Evolutionary conservation across 176 grass and related monocot genomes (phyloP).

Genomic region (Melocanna baccifera): DNA sequence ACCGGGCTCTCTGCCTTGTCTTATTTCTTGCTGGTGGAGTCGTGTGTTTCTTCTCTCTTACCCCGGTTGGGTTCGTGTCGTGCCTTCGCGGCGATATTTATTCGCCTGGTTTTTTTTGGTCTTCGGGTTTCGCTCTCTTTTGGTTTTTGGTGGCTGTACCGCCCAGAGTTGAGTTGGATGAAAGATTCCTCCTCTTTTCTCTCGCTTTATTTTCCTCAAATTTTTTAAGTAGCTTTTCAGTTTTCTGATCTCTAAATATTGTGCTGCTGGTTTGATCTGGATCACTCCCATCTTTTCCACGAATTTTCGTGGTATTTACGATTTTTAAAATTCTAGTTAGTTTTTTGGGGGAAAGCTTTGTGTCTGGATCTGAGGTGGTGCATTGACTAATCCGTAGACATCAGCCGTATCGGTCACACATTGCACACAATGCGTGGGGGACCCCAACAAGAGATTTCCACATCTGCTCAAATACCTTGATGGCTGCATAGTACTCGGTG

Average conservation of each 20-base stretch:
- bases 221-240: not conserved
- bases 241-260: not conserved
- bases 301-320: constrained; percentile 3
- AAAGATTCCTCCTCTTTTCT: constrained; percentile 3
- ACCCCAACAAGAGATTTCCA: not conserved
- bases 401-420: constrained; percentile 25
- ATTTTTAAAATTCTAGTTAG: not conserved
- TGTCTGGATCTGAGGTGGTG: constrained; percentile 37
- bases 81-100: constrained; percentile 33
- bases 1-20: not conserved
- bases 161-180: not conserved
- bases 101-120: constrained; percentile 5
- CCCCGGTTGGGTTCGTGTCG: not conserved
- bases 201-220: not conserved
- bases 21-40: not conserved
- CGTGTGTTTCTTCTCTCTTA: not conserved
- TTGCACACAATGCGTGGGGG: constrained; percentile 26
- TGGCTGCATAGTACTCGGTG: not conserved
- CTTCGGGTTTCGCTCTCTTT: constrained; percentile 15
- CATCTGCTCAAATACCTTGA: not conserved
- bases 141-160: constrained; percentile 33
- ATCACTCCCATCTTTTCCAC: not conserved
- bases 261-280: not conserved
- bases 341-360: not conserved
- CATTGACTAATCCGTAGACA: not conserved